A percentile compares a stretch with the other conserved stretches of the same genome.
phyloP scores from a whole-genome alignment of 202 grass and related monocot genomes.

The Zoysia matrella region DNA sequence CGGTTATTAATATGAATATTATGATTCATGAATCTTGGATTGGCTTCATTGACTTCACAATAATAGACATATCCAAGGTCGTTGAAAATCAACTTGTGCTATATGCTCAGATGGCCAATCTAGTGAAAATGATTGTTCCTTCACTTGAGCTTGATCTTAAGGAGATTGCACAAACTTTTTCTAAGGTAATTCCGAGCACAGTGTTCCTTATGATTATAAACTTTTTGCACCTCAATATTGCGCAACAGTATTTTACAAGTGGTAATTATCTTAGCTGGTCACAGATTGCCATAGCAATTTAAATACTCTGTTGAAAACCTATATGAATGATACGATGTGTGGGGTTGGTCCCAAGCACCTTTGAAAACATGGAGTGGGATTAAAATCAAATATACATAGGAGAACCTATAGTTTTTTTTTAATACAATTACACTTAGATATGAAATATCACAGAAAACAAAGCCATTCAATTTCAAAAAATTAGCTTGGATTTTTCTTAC shows the following conservation, averaged over 20 bases:
- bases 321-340: neutral
- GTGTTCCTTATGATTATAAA: conserved; percentile 10
- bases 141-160: conserved; percentile 69
- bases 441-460: neutral
- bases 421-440: neutral
- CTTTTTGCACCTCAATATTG: neutral
- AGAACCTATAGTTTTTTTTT: neutral
- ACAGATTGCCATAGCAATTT: neutral
- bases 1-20: conserved; percentile 18
- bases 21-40: conserved; percentile 35
- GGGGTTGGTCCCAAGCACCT: neutral
- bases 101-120: conserved; percentile 95
- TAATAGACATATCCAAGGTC: conserved; percentile 73
- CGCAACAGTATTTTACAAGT: neutral
- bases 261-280: no score
- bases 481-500: neutral
- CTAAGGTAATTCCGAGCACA: conserved; percentile 64
- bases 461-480: conserved; percentile 1
- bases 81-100: conserved; percentile 73
- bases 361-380: conserved; percentile 29
- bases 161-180: conserved; percentile 79
- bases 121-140: conserved; percentile 81
- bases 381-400: conserved; percentile 1
- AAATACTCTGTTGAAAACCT: neutral
- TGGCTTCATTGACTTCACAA: conserved; percentile 48